A percentile compares a stretch with the other conserved stretches of the same genome.
Evolutionary conservation across 306 rosid species (phyloP).

Genomic region (Trifolium fragiferum): DNA sequence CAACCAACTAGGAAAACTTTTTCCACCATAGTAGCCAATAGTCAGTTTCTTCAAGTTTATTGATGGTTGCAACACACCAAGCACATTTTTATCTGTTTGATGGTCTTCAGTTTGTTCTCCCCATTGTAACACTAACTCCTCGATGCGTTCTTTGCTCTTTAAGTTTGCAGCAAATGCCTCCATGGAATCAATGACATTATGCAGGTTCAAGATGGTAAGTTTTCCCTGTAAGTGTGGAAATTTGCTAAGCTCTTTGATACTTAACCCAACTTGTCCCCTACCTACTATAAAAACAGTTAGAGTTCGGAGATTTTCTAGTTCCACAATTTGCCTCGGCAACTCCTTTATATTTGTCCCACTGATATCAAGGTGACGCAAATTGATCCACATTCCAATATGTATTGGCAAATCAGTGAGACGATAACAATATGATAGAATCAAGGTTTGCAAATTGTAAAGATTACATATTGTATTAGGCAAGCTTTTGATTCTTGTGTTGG

Average conservation of each 20-base stretch:
- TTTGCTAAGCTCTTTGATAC: neutral
- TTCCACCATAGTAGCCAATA: neutral
- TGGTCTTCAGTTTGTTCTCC: neutral
- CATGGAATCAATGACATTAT: neutral
- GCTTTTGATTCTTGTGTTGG: neutral
- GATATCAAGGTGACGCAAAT: slow-evolving; percentile 2
- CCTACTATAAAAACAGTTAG: slow-evolving; percentile 2
- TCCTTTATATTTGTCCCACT: neutral
- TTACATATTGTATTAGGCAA: neutral
- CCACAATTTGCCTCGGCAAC: neutral
- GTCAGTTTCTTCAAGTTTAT: neutral
- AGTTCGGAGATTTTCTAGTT: neutral
- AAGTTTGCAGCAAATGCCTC: neutral
- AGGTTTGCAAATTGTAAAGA: neutral
- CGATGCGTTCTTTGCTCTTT: neutral
- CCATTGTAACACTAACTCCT: slow-evolving; percentile 1
- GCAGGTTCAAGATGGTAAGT: slow-evolving; percentile 5
- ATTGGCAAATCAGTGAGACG: neutral
- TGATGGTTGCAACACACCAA: neutral
- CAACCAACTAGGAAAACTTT: neutral
- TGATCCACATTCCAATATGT: neutral
- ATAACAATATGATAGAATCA: neutral
- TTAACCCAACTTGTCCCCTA: neutral
- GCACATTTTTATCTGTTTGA: neutral
- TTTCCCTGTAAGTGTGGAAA: neutral